Base-by-base conservation (phyloP, 2,329 filamentous ascomycete genomes). In the Aspergillus brasiliensis region DNA sequence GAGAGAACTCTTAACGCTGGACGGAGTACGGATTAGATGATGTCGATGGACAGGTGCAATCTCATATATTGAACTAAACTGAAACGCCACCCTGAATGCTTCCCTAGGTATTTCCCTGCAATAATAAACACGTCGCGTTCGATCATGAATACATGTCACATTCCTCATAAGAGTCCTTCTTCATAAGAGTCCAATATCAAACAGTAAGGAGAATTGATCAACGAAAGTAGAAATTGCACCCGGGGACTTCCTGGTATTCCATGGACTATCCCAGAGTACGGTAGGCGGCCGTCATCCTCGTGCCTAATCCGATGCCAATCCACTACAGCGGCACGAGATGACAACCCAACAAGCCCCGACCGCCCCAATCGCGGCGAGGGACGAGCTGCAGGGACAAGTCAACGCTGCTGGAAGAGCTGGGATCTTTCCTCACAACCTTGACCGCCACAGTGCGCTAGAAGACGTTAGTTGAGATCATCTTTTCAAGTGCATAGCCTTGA, bases 341-440 rank as follows among this genome's bases (percentile, higher is more conserved):
- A 75, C 94, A 99, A 57, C 94, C 94, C 69, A 99, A 80, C 74
- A 96, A 80, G 11, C 94, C 95, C 75, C 92, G 84, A 28, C 95
- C 95, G 66, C 94, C 94, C 94, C 95, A 99, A 72, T 93, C 83
- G 47, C 86, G 85, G 68, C 86, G 84, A 56, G 94, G 94, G 51
- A 83, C 91, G 64, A 99, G 78, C 64, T 85, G 87, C 69, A 97
- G 77, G 59, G 87, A 83, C 59, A 95, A 75, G 65, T 92, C 77
- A 54, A 77, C 74, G 19, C 72, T 74, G 38, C 72, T 64, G 6
- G 84, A 69, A 83, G 80, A 57, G 75, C 76, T 66, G 70, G 72
- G 47, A 72, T 78, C 56, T 62, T 79, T 78, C 57, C 86, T 83
- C 53, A 81, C 84, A 49, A 88, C 81, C 71, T 87, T 90, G 58